Evolutionary conservation across 768 basidiomycete species (phyloP).

Genomic region (Amanita brunnescens): DNA sequence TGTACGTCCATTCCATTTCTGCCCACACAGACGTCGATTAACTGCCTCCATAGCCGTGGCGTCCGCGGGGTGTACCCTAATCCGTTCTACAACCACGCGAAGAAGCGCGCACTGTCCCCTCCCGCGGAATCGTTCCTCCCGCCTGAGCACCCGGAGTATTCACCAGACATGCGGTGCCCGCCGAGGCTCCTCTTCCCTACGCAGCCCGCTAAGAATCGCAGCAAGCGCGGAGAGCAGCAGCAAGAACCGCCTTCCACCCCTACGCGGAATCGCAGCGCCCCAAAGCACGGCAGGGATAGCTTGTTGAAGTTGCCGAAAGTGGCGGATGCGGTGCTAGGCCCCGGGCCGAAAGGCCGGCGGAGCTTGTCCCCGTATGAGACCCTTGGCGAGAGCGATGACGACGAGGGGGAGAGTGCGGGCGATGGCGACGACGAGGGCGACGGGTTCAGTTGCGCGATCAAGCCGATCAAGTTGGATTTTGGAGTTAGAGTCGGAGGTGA

Average conservation of each 20-base stretch:
- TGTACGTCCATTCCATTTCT: constrained; percentile 22
- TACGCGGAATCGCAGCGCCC: not conserved
- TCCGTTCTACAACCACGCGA: constrained; percentile 43
- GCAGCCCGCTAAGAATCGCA: constrained; percentile 14
- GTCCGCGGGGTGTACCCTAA: constrained; percentile 54
- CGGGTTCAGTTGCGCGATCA: not conserved
- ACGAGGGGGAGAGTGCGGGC: not conserved
- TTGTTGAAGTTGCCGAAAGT: not conserved
- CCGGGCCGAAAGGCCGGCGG: not conserved
- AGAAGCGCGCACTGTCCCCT: constrained; percentile 32
- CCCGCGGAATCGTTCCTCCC: constrained; percentile 47
- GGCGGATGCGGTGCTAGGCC: not conserved
- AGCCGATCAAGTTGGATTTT: constrained; percentile 4
- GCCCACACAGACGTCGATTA: not conserved
- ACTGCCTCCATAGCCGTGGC: constrained; percentile 43
- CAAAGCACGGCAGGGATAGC: not conserved
- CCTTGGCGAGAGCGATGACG: constrained; percentile 4
- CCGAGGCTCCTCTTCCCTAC: constrained; percentile 51
- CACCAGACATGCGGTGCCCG: constrained; percentile 43
- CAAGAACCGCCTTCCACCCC: not conserved
- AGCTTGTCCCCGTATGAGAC: not conserved
- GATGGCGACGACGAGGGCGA: not conserved
- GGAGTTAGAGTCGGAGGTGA: too few species aligned
- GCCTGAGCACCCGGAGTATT: constrained; percentile 56
- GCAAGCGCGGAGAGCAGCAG: not conserved